phyloP scores from a whole-genome alignment of 2,329 filamentous ascomycete genomes.

The Paraphaeosphaeria minitans region DNA sequence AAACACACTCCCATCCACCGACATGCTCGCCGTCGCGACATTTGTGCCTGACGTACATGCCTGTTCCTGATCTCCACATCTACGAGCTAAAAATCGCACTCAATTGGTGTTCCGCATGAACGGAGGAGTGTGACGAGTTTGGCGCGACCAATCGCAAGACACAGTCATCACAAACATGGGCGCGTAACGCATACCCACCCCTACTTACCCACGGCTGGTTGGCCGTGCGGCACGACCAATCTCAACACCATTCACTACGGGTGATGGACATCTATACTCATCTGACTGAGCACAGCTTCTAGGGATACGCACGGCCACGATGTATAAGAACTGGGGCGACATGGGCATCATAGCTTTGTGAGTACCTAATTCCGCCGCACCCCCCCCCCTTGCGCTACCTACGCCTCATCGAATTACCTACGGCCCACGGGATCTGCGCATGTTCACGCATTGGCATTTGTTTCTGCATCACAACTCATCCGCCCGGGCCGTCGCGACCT shows the following conservation, averaged over 20 bases:
- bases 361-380: not conserved
- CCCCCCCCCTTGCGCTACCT: too few relatives aligned
- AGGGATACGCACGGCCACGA: not conserved
- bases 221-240: constrained; percentile 2
- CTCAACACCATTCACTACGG: constrained; percentile 8
- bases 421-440: not conserved
- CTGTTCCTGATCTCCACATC: not conserved
- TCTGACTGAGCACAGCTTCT: not conserved
- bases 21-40: not conserved
- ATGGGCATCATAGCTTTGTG: not conserved
- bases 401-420: not conserved
- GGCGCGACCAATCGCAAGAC: constrained; percentile 5
- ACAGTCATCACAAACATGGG: not conserved
- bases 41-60: not conserved
- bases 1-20: not conserved
- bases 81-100: not conserved
- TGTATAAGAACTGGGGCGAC: not conserved
- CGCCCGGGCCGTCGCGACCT: not conserved
- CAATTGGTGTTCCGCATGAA: constrained; percentile 8
- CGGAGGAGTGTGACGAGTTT: constrained; percentile 3
- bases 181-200: not conserved
- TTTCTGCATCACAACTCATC: not conserved
- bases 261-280: not conserved
- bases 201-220: constrained; percentile 1
- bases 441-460: not conserved